phyloP scores from a whole-genome alignment of 768 basidiomycete genomes.

The Nevesoporus exiguus region DNA sequence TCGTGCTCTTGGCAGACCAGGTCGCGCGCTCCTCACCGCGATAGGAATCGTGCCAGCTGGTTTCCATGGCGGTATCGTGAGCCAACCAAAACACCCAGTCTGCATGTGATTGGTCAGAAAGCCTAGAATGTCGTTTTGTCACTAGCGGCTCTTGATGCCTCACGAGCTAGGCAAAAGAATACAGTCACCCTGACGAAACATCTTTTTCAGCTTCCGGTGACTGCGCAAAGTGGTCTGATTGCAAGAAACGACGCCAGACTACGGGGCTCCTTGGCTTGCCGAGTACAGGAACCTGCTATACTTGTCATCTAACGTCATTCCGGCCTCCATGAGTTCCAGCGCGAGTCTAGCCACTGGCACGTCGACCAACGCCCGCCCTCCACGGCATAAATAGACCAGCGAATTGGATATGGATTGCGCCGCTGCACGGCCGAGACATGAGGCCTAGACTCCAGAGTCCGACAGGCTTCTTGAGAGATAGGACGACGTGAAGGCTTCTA shows the following conservation, averaged over 20 bases:
- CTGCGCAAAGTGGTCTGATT: conserved; percentile 8
- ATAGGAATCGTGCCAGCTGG: conserved; percentile 6
- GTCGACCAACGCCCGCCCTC: background rate
- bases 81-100: background rate
- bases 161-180: background rate
- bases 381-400: background rate
- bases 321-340: conserved; percentile 1
- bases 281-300: background rate
- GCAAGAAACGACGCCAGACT: background rate
- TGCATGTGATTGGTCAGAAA: background rate
- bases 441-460: background rate
- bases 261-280: conserved; percentile 1
- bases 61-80: conserved; percentile 15
- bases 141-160: background rate
- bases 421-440: background rate
- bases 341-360: background rate
- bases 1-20: background rate
- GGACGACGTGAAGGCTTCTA: background rate
- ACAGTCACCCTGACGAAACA: conserved; percentile 4
- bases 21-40: background rate
- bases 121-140: background rate
- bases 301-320: background rate
- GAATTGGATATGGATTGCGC: background rate
- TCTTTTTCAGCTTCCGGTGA: background rate
- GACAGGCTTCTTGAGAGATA: background rate